Percentiles rank a stretch among this genome's conserved stretches.
phyloP scores from a whole-genome alignment of 257 asterid species.

The Nicotiana noctiflora region DNA sequence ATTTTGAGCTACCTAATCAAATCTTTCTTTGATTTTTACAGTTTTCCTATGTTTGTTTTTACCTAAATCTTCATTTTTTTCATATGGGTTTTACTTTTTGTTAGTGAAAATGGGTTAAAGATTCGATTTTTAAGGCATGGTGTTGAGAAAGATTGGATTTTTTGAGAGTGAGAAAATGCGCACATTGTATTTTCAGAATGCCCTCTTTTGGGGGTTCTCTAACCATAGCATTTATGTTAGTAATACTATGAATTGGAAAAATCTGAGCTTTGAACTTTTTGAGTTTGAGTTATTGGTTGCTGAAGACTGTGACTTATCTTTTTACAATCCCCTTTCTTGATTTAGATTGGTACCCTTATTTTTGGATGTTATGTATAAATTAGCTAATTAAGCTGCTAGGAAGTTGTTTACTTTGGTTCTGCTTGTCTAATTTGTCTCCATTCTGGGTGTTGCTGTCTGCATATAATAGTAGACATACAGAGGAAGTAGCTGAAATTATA shows the following conservation, averaged over 20 bases:
- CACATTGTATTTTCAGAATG: not conserved
- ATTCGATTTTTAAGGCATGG: slow-evolving; percentile 13
- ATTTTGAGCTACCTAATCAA: slow-evolving; percentile 3
- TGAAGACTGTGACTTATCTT: not conserved
- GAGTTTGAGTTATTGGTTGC: not conserved
- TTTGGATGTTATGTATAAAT: not conserved
- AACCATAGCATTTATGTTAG: not conserved
- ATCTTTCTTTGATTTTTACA: not conserved
- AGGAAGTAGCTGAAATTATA: not conserved
- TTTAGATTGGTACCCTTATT: not conserved
- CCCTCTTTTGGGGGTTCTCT: not conserved
- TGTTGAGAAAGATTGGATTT: not conserved
- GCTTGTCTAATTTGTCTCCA: slow-evolving; percentile 4
- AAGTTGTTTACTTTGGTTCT: not conserved
- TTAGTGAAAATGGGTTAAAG: slow-evolving; percentile 2
- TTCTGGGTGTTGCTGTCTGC: not conserved
- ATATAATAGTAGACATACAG: not conserved
- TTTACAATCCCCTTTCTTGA: not conserved
- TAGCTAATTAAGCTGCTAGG: not conserved
- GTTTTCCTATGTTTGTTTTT: not conserved
- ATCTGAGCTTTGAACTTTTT: not conserved
- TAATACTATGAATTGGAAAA: not conserved
- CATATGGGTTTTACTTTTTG: slow-evolving; percentile 17
- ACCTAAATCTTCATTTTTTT: slow-evolving; percentile 12
- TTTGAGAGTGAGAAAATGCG: not conserved